Base-by-base conservation (phyloP, 495 filamentous ascomycete genomes). In the Cercophora newfieldiana region DNA sequence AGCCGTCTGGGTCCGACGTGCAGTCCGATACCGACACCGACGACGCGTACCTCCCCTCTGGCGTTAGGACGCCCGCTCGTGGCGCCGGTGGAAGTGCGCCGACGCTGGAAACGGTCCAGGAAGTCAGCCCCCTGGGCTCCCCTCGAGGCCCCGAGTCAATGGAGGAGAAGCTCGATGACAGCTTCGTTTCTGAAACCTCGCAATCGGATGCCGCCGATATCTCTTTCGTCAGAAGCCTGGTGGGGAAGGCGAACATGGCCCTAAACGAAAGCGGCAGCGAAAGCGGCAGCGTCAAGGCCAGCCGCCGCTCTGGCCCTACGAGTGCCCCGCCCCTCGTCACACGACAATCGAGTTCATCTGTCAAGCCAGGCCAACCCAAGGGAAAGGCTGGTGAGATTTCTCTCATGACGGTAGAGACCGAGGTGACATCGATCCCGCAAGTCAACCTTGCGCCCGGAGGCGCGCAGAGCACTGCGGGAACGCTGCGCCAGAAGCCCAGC, bases 321-420 rank as follows among this genome's bases (percentile, higher is more conserved):
- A 72, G 68, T 62, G 74, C 75, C 3, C 74, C 82, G 51, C 71
- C 77, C n/a, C 74, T 84, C 60, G 73, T 76, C 7, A 73, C 72
- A 25, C 75, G 74, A 29, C 82, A 80, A 62, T 82, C 75, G 62
- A 85, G 77, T 72, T 78, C 76, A 57, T 71, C 73, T 26, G 70
- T 77, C 51, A 82, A 78, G 67, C 80, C 78, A 63, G 70, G 68
- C 55, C 70, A 65, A 56, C 67, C 68, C 21, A 83, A 80, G 80
- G 85, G 33, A 86, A 92, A 78, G 81, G 85, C 81, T 16, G 79
- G 85, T 48, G 94, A 97, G 72, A 88, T 87, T 10, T 89, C 92
- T 16, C 86, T 91, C 69, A 99, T 99, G 95, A 97, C 91, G 44
- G 94, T 99, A 14, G 95, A 99, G 78, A 98, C 95, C 3, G 95